A percentile compares a stretch with the other conserved stretches of the same genome.
Conservation (phyloP, 1,284 basidiomycete genomes). For the Heterobasidion occidentale region DNA sequence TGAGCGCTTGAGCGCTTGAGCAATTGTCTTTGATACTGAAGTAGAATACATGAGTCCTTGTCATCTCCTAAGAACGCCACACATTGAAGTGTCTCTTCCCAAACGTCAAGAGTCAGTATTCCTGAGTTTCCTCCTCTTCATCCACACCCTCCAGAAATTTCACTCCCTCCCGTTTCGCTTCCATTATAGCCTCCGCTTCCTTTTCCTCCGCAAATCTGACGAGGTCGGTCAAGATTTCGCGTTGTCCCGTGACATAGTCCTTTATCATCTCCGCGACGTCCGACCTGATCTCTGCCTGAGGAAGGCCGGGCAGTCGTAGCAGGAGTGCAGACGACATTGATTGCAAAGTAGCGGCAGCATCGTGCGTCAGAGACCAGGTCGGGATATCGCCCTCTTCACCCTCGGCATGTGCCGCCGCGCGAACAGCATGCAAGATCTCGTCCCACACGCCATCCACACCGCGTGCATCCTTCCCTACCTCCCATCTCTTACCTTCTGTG, state of each 20-base stretch:
- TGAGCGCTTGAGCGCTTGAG: no score
- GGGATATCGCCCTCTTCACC: slow-evolving; percentile 10
- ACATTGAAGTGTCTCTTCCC: no score
- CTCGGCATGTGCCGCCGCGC: slow-evolving; percentile 15
- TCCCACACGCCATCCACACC: slow-evolving; percentile 56
- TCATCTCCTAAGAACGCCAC: no score
- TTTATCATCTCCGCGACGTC: slow-evolving; percentile 47
- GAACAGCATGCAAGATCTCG: slow-evolving; percentile 39
- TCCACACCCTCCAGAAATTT: slow-evolving; percentile 41
- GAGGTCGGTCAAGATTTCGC: slow-evolving; percentile 31
- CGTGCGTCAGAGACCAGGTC: slow-evolving; percentile 26
- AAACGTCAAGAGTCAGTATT: no score
- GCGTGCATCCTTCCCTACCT: slow-evolving; percentile 49
- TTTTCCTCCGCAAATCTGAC: slow-evolving; percentile 36
- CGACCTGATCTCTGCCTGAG: slow-evolving; percentile 24
- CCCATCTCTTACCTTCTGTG: slow-evolving; percentile 39
- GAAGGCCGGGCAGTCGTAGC: slow-evolving; percentile 36
- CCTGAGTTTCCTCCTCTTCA: no score
- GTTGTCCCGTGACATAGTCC: slow-evolving; percentile 46
- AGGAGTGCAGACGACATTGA: slow-evolving; percentile 58
- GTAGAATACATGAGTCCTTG: no score
- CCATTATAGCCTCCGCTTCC: slow-evolving; percentile 33
- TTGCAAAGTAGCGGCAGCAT: slow-evolving; percentile 54
- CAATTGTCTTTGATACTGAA: no score
- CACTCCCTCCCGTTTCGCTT: slow-evolving; percentile 42